phyloP scores from a whole-genome alignment of 495 filamentous ascomycete genomes.

The Peziza echinospora region DNA sequence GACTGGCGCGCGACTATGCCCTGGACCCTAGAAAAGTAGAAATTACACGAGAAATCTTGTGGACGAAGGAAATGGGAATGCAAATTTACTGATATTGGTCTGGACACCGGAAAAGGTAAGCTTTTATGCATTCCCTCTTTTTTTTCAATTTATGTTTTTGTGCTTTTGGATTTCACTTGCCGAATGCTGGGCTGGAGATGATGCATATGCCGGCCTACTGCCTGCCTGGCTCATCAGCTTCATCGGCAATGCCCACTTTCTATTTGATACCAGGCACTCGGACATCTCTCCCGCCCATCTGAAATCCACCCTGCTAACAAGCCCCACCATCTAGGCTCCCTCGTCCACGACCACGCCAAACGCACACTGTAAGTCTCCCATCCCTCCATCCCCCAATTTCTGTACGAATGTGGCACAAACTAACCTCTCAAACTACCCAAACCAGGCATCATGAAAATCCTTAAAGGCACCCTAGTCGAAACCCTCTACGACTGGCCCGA shows the following conservation, averaged over 20 bases:
- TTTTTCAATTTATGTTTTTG: too few species aligned
- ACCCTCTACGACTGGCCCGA: constrained; percentile 54
- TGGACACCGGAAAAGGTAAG: constrained; percentile 77
- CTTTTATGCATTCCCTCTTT: too few species aligned
- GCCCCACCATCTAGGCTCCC: too few species aligned
- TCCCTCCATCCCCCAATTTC: too few species aligned
- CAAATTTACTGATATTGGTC: constrained; percentile 76
- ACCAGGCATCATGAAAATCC: constrained; percentile 35
- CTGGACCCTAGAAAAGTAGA: constrained; percentile 37
- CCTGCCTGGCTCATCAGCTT: too few species aligned
- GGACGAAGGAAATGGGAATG: constrained; percentile 75
- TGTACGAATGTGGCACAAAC: background rate
- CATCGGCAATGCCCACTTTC: too few species aligned
- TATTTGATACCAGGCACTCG: too few species aligned
- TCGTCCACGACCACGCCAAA: constrained; percentile 75
- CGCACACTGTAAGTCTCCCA: constrained; percentile 37
- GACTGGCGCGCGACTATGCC: constrained; percentile 59
- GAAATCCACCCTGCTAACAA: too few species aligned
- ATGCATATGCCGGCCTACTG: too few species aligned
- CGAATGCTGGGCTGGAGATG: too few species aligned
- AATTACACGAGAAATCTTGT: constrained; percentile 76
- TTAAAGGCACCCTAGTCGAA: constrained; percentile 54
- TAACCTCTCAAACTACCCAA: background rate
- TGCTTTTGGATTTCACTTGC: too few species aligned
- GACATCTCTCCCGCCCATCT: too few species aligned